Percentiles rank a stretch among this genome's conserved stretches.
These are phyloP conservation scores for Didymella arachidicola DNA, from an alignment of 2,329 filamentous ascomycete genomes.

Conservation along the genomic window DNA sequence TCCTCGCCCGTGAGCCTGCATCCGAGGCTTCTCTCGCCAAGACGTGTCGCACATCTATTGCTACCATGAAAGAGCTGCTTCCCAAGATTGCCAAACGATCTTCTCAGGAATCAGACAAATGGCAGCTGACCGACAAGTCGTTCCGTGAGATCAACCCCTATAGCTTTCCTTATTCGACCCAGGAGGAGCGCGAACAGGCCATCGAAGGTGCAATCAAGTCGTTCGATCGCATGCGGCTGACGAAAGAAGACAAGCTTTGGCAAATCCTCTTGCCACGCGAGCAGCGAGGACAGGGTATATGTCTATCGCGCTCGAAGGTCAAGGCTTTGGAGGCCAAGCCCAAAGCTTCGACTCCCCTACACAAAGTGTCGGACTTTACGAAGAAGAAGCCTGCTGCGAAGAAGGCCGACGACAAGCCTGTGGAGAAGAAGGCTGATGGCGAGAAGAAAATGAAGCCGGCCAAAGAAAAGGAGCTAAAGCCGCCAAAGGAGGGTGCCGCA, in stretches of 20 bases:
- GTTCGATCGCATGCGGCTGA: slow-evolving; percentile 68
- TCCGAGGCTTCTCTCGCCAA: slow-evolving; percentile 43
- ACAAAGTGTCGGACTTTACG: slow-evolving; percentile 51
- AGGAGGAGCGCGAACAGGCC: slow-evolving; percentile 65
- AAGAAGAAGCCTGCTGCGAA: slow-evolving; percentile 54
- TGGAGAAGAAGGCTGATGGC: slow-evolving; percentile 32
- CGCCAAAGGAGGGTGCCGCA: slow-evolving; percentile 36
- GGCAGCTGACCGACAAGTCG: slow-evolving; percentile 62
- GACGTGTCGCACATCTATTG: slow-evolving; percentile 40
- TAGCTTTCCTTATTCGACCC: slow-evolving; percentile 65
- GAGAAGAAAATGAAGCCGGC: slow-evolving; percentile 43
- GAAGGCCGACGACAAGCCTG: slow-evolving; percentile 56
- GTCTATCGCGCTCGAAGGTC: slow-evolving; percentile 66
- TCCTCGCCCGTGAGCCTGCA: slow-evolving; percentile 58
- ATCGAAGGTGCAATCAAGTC: slow-evolving; percentile 69
- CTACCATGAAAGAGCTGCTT: slow-evolving; percentile 44
- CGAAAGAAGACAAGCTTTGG: slow-evolving; percentile 68
- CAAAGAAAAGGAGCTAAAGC: slow-evolving; percentile 33
- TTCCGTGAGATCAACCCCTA: slow-evolving; percentile 70
- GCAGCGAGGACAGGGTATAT: slow-evolving; percentile 68
- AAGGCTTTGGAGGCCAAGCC: slow-evolving; percentile 49
- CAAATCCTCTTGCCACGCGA: slow-evolving; percentile 67
- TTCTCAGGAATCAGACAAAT: slow-evolving; percentile 54
- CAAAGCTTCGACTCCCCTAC: slow-evolving; percentile 46
- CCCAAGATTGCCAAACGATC: slow-evolving; percentile 62